Base-by-base conservation (phyloP, 1,284 basidiomycete genomes). In the Rhodotorula glutinis region DNA sequence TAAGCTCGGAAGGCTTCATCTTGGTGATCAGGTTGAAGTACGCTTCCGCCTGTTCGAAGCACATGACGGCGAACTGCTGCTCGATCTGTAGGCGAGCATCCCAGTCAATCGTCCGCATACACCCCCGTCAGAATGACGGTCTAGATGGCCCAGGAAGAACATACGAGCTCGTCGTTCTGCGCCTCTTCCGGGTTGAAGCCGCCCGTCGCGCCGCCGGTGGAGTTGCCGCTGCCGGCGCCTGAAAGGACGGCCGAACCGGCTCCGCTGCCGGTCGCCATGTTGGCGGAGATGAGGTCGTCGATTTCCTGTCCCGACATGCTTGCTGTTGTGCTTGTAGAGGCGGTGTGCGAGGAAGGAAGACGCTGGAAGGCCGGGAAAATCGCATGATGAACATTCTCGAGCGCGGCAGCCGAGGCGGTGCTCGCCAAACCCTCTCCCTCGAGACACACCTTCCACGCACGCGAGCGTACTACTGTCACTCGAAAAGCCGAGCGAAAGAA, bases 21-120 rank as follows among this genome's bases (percentile, higher is more conserved):
- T 88, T 88, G 77, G 90, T 89, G 67, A 98, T 82, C 57, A 98
- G 84, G 78, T 92, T 94, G 90, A 94, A 96, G 82, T 97, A 97
- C 10, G 92, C 92, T 83, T 94, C 91, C 63, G 93, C 90, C 75
- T 96, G 92, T 78, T 96, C 92, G 67, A 98, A 93, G 44, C 92
- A 92, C 80, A 90, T 92, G 62, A 98, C 95, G 33, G 95, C 95
- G 77, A 95, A 96, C 89, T 97, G 93, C 85, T 93, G 94, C 82
- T 98, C 95, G 74, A 98, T 95, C 88, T 93, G 58, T 33, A 41
- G 27, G 44, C 29, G 13, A 17, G 21, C 10, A 30, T 17, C 2
- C 11, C 3, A 19, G 23, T 23, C 27, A 33, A 21, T 11, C 17
- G 10, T 3, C 30, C 8, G n/a, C n/a, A 7, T 19, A 13, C 17